A percentile compares a stretch with the other conserved stretches of the same genome.
Conservation (phyloP, 305 asterid species). For the Fraxinus floribunda region DNA sequence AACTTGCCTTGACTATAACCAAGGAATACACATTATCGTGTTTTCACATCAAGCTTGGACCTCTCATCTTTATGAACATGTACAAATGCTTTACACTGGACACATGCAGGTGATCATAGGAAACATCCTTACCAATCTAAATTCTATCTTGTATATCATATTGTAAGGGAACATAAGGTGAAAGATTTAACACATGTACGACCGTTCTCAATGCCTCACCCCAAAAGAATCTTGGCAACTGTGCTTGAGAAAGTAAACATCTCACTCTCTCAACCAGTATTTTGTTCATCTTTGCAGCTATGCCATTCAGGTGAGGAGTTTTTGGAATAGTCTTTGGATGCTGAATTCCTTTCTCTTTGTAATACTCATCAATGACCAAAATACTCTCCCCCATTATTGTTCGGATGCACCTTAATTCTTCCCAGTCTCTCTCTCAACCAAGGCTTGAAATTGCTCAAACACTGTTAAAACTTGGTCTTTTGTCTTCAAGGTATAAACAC, state of each 20-base stretch:
- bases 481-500: background rate
- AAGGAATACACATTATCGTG: background rate
- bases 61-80: background rate
- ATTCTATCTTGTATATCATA: background rate
- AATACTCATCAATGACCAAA: background rate
- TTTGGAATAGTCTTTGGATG: background rate
- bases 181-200: background rate
- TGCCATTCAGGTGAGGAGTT: no score
- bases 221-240: background rate
- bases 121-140: background rate
- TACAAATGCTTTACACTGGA: background rate
- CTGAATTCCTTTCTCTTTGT: background rate
- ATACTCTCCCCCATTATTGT: background rate
- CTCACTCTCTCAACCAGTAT: background rate
- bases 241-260: background rate
- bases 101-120: background rate
- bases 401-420: background rate
- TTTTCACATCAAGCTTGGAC: background rate
- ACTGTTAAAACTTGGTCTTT: background rate
- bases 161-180: no score
- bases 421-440: background rate
- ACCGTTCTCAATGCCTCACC: background rate
- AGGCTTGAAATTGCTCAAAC: background rate
- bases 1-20: no score
- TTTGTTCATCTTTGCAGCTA: background rate